Evolutionary conservation across 2,329 filamentous ascomycete genomes (phyloP).

Genomic region (Epichloe gansuensis): DNA sequence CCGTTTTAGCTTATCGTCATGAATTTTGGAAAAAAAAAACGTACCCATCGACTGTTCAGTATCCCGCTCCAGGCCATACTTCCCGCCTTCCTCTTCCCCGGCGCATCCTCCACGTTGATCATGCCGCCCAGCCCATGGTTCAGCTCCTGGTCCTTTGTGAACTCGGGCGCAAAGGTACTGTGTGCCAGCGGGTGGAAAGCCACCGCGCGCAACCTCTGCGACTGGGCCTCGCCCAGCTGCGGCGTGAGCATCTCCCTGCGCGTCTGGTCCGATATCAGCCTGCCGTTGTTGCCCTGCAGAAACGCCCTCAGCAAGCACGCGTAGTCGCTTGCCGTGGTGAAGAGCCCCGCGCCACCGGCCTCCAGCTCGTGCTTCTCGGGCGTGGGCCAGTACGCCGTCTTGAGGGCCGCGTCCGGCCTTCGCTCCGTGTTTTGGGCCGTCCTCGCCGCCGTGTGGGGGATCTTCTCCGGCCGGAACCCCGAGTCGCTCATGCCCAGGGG

Average conservation of each 20-base stretch:
- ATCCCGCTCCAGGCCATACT: conserved; percentile 33
- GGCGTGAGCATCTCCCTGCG: conserved; percentile 25
- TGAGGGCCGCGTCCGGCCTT: conserved; percentile 10
- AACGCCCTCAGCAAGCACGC: conserved; percentile 21
- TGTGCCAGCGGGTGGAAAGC: conserved; percentile 12
- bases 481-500: conserved; percentile 24
- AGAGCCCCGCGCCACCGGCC: conserved; percentile 31
- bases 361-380: conserved; percentile 22
- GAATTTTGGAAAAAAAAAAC: conserved; percentile 3
- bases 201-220: conserved; percentile 9
- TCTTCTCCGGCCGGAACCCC: conserved; percentile 21
- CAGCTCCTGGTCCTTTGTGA: conserved; percentile 19
- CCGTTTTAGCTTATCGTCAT: not conserved
- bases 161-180: conserved; percentile 22
- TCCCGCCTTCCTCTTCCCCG: conserved; percentile 27
- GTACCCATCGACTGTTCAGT: conserved; percentile 29
- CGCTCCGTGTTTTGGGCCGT: conserved; percentile 12
- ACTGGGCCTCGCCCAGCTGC: conserved; percentile 24
- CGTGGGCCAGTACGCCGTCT: conserved; percentile 8
- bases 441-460: conserved; percentile 15
- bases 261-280: conserved; percentile 18
- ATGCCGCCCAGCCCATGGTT: conserved; percentile 27
- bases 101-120: conserved; percentile 25
- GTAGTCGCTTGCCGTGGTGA: conserved; percentile 28
- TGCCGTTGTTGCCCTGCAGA: conserved; percentile 15